Conservation (phyloP, 306 rosid genomes). For the Trifolium pratense region DNA sequence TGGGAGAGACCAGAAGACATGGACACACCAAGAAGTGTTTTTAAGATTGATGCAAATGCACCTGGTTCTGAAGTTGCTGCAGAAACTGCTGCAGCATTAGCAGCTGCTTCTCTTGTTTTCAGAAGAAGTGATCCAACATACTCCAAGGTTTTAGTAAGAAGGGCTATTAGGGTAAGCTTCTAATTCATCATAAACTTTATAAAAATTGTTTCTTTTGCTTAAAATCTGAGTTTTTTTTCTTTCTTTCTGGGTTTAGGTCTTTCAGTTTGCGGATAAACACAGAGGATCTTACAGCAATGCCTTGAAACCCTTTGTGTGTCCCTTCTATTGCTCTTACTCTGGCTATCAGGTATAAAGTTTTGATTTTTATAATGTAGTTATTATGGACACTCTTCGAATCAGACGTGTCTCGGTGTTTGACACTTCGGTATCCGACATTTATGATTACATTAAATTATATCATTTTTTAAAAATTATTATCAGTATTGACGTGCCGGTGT, state of each 20-base stretch:
- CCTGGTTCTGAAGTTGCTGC: constrained; percentile 98
- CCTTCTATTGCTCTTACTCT: constrained; percentile 86
- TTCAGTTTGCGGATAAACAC: constrained; percentile 87
- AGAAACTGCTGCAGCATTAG: constrained; percentile 97
- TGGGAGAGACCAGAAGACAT: constrained; percentile 99
- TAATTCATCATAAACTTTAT: not conserved
- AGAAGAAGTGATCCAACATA: constrained; percentile 80
- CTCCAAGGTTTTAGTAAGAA: constrained; percentile 60
- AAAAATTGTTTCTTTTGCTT: not conserved
- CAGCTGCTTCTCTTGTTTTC: constrained; percentile 93
- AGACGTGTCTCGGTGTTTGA: no score
- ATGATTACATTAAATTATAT: no score
- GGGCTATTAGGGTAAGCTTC: constrained; percentile 69
- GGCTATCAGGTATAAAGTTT: constrained; percentile 72
- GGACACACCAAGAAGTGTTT: constrained; percentile 90
- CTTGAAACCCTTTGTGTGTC: constrained; percentile 77
- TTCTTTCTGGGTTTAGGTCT: constrained; percentile 62
- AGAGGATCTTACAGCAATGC: constrained; percentile 83
- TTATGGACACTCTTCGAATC: no score
- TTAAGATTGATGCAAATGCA: constrained; percentile 66
- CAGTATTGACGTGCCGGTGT: no score
- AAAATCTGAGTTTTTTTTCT: not conserved
- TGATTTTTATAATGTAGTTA: not conserved
- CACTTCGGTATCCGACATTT: no score
- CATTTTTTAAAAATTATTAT: no score